Percentiles rank a stretch among this genome's conserved stretches.
Conservation (phyloP, 768 basidiomycete species). For the Exsudoporus frostii region DNA sequence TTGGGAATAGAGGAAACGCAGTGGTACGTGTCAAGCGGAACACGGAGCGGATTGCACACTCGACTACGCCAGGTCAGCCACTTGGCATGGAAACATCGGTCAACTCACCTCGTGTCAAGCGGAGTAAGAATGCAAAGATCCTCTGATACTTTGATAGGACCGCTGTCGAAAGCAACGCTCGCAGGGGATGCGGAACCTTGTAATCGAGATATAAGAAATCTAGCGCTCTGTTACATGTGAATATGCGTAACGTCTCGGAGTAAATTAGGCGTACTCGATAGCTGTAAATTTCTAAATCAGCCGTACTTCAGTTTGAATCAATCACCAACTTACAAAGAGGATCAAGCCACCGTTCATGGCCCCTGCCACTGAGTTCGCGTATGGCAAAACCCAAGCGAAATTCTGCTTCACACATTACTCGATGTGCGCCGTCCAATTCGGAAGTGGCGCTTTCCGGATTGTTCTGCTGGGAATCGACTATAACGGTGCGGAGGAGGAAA, state of each 20-base stretch:
- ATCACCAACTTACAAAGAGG: constrained; percentile 63
- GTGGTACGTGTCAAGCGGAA: constrained; percentile 57
- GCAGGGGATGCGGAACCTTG: constrained; percentile 77
- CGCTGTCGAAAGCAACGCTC: constrained; percentile 64
- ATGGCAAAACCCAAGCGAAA: constrained; percentile 83
- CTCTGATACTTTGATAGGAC: constrained; percentile 84
- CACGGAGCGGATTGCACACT: constrained; percentile 60
- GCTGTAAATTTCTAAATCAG: constrained; percentile 14
- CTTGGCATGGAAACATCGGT: background rate
- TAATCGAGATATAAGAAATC: constrained; percentile 92
- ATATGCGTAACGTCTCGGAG: background rate
- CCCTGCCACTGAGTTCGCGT: constrained; percentile 63
- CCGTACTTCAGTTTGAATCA: background rate
- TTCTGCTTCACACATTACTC: constrained; percentile 58
- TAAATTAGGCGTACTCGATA: constrained; percentile 19
- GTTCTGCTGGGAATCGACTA: constrained; percentile 71
- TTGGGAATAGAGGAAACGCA: constrained; percentile 53
- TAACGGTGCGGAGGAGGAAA: constrained; percentile 78
- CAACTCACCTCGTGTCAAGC: constrained; percentile 69
- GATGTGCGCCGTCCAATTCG: constrained; percentile 35
- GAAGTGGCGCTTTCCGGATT: constrained; percentile 18
- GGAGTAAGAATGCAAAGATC: constrained; percentile 75
- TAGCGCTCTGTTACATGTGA: constrained; percentile 54
- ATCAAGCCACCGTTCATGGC: constrained; percentile 75
- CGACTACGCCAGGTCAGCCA: constrained; percentile 42